Evolutionary conservation across 768 basidiomycete species (phyloP), one percentile per base, ranked within the genome.

Genomic region (Termitomyces titanicus): DNA sequence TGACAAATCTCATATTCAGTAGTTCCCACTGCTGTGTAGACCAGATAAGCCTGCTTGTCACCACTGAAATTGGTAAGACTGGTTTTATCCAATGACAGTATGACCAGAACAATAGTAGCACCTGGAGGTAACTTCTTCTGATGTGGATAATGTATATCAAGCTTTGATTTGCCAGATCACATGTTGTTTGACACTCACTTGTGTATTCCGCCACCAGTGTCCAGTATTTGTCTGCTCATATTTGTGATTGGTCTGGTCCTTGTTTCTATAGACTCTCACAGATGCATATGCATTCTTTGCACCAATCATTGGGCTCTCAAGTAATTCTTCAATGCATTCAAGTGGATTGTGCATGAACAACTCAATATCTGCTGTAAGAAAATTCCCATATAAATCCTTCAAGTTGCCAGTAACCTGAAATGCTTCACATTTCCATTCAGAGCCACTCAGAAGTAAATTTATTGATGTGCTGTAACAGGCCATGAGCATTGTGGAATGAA

Each of bases 171-270:
- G 38, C 18, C 38, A 39, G n/a, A 9, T 39, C 18, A 18, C n/a
- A 39, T 39, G 38, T n/a, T n/a, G n/a, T n/a, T n/a, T n/a, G n/a
- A n/a, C n/a, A n/a, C 38, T 2, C 6, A 34, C 24, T 37, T 38
- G 37, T 15, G 17, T 37, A 38, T 38, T 11, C 37, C 34, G 39
- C 35, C 37, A 39, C 25, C 25, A 33, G 31, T 47, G 6, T 2
- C 56, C 68, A 0, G 70, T 73, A 62, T 68, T 70, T 70, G 74
- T 74, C 56, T 77, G 71, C 20, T 65, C 60, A 48, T 64, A 74
- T 10, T 69, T 52, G 3, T 66, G 59, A 1, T 59, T 63, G 6
- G 59, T 51, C 7, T 52, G 44, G 4, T 31, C n/a, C 3, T 45
- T 11, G 47, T 66, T 58, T 3, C 52, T 17, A 27, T 61, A 74